Evolutionary conservation across 805 yeast species (phyloP), one percentile per base, ranked within the genome.

Genomic region (Teunomyces panamensis): DNA sequence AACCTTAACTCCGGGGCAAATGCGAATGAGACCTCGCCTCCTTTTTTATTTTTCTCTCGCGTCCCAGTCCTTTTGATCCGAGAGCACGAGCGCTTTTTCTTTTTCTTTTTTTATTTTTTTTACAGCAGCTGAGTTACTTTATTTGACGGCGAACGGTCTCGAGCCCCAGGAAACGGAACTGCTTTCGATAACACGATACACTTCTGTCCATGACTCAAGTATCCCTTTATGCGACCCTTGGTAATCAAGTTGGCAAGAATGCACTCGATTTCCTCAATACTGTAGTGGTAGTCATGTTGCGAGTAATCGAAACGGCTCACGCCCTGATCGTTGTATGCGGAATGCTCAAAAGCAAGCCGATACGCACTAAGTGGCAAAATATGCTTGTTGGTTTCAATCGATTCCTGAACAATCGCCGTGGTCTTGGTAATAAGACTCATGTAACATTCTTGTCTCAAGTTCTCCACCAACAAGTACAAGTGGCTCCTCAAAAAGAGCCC

Each of bases 181-280:
- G 73, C 78, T 63, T 85, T 88, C 61, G 94, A 84, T 47, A 89
- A 65, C 8, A 90, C 96, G 14, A 88, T 70, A 44, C 87, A 85
- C 35, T 80, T 71, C 58, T 87, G 83, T 3, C 83, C 77, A 59
- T 89, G 94, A 4, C 96, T 86, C 11, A 90, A 64, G 63, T 90
- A 90, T 0, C 96, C 97, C 64, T 86, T 89, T 42, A 89, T 69
- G 48, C 63, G 68, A 7, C 85, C 85, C 44, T 68, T 67, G 44
- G 74, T 72, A 14, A 90, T 87, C 57, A 86, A 66, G 46, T 77
- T 79, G 0, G 96, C 90, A 17, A 89, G 53, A 9, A 77, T 64
- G 49, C 92, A 83, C 64, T 90, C 96, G 4, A 83, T 69, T 47
- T 80, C 83, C 57, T 83, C 88, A 11, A 70, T 55, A 30, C 39